Base-by-base conservation (phyloP, 306 rosid species). In the Castanospermum australe region DNA sequence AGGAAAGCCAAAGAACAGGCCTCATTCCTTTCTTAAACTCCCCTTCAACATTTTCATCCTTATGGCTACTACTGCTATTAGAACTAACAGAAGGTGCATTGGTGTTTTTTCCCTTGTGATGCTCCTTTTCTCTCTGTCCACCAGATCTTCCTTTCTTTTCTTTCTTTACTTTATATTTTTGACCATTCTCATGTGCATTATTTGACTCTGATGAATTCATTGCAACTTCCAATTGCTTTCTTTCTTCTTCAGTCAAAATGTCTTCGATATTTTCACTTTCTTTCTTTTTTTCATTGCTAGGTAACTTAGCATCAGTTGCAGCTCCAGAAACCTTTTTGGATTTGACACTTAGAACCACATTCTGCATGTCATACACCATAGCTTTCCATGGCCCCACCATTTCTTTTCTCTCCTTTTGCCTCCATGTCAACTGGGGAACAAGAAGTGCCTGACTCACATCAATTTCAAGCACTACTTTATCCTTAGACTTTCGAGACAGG, bases 1-100 rank as follows among this genome's bases (percentile, higher is more conserved):
- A 88, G 10, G 99, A 91, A 82, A 94, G 93, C 97, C 98, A 94
- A 22, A 94, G 93, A 60, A 81, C 75, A 2, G 99, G 97, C 87
- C 92, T 88, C 81, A 92, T 76, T 44, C 97, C 97, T 85, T 72
- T 84, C 85, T 89, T 94, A 18, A 71, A 92, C 78, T 86, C 95
- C 15, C 76, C 84, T 15, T 89, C 93, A 21, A 84, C 79, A 65
- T 67, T 76, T 28, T 57, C 89, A 45, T 87, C 91, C 79, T 78
- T 88, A 69, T 76, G 85, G 14, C 68, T 79, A 66, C 77, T 83
- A 41, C 90, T 82, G 52, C 55, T 80, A 48, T 75, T 86, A 39
- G 86, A 83, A 60, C 36, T 45, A 12, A 38, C 25, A 71, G 88
- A 77, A 77, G 84, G 9, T 4, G 76, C 67, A 79, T 73, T 87